Evolutionary conservation across 2,329 filamentous ascomycete species (phyloP).

Genomic region (Cytospora schulzeri): DNA sequence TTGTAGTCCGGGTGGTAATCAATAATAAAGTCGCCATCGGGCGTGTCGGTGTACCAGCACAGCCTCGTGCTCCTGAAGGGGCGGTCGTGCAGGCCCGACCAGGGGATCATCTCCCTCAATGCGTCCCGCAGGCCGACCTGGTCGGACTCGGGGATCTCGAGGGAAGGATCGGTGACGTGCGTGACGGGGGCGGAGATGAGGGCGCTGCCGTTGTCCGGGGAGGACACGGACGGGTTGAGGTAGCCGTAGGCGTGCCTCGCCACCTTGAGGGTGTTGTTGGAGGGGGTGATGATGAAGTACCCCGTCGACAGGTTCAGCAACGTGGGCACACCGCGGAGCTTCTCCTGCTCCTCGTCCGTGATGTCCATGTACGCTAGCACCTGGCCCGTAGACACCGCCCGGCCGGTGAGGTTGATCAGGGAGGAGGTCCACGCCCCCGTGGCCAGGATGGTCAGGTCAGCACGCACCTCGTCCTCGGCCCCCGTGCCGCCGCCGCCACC

Average conservation of each 20-base stretch:
- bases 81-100: conserved; percentile 55
- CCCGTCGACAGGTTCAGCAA: conserved; percentile 71
- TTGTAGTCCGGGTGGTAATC: conserved; percentile 66
- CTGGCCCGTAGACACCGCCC: conserved; percentile 81
- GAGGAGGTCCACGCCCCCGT: conserved; percentile 85
- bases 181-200: conserved; percentile 47
- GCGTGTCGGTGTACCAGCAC: conserved; percentile 79
- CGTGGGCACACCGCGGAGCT: conserved; percentile 68
- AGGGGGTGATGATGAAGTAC: conserved; percentile 74
- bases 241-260: conserved; percentile 73
- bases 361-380: conserved; percentile 77
- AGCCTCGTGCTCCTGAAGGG: conserved; percentile 64
- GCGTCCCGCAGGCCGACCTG: conserved; percentile 62
- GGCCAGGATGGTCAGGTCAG: conserved; percentile 75
- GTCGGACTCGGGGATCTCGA: conserved; percentile 61
- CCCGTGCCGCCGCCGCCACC: conserved; percentile 34
- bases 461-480: conserved; percentile 37
- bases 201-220: conserved; percentile 12
- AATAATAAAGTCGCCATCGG: conserved; percentile 70
- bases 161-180: conserved; percentile 48
- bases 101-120: conserved; percentile 62
- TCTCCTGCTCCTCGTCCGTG: conserved; percentile 68
- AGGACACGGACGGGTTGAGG: conserved; percentile 49
- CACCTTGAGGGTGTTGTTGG: conserved; percentile 64
- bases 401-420: conserved; percentile 75